Conservation (phyloP, 2,329 filamentous ascomycete species). For the Calonectria fujianensis region DNA sequence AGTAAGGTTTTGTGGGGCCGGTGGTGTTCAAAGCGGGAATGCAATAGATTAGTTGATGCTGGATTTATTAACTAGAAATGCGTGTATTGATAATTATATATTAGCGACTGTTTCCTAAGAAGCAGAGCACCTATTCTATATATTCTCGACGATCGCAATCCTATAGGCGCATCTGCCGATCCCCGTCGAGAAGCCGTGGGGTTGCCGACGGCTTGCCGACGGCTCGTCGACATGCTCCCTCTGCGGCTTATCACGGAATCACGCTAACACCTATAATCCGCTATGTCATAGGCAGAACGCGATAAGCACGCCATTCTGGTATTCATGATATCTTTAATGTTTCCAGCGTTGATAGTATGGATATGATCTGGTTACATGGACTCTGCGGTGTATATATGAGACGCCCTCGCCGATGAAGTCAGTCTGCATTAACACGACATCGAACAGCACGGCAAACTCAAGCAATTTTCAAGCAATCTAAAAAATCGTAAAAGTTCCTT, state of each 20-base stretch:
- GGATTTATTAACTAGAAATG: no score
- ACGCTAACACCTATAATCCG: constrained; percentile 20
- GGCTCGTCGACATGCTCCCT: constrained; percentile 42
- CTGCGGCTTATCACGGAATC: constrained; percentile 24
- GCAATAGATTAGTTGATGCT: neutral
- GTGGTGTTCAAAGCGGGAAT: neutral
- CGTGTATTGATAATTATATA: no score
- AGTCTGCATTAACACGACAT: no score
- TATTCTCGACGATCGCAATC: neutral
- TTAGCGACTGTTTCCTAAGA: no score
- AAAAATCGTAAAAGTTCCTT: no score
- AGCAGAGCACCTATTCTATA: no score
- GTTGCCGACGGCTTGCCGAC: constrained; percentile 49
- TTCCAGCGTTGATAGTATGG: neutral
- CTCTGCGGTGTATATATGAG: neutral
- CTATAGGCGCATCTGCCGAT: neutral
- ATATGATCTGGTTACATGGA: neutral
- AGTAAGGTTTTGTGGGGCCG: neutral
- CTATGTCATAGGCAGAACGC: constrained; percentile 40
- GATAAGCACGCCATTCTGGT: constrained; percentile 54
- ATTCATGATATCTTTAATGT: constrained; percentile 50
- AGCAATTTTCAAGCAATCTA: no score
- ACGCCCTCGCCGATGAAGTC: neutral
- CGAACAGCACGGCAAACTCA: neutral
- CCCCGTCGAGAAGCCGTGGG: constrained; percentile 42